These are phyloP conservation scores for Amoebophrya sp. DNA, from an alignment of 169 alveolate species.

Conservation along the genomic window DNA sequence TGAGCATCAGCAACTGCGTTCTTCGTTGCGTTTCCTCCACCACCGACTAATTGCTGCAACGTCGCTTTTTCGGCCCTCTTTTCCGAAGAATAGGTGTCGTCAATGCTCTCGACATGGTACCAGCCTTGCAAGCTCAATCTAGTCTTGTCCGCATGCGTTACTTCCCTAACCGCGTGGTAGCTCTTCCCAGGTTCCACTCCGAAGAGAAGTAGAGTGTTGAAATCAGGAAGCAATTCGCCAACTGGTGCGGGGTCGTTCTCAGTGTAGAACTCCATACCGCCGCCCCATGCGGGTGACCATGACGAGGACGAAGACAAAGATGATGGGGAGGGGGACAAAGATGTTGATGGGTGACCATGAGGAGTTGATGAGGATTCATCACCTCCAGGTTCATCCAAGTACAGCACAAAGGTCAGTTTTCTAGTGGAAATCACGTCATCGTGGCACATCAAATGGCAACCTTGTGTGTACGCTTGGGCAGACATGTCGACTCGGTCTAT, in stretches of 20 bases:
- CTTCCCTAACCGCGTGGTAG: constrained; percentile 15
- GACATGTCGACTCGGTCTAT: background rate
- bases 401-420: background rate
- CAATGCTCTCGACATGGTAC: background rate
- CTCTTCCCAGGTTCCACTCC: background rate
- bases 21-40: background rate
- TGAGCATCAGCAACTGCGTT: background rate
- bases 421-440: background rate
- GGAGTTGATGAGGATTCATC: too few relatives aligned
- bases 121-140: background rate
- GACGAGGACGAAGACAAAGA: too few relatives aligned
- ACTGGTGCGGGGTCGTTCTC: background rate
- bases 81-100: background rate
- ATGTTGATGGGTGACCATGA: too few relatives aligned
- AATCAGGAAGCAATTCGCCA: background rate
- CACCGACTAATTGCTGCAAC: background rate
- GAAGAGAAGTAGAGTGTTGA: background rate
- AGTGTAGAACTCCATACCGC: background rate
- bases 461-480: constrained; percentile 5
- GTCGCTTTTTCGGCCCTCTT: background rate
- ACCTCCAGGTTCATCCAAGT: background rate
- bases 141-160: background rate
- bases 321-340: too few relatives aligned
- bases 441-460: background rate
- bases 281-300: background rate